Base-by-base conservation (phyloP, 2,329 filamentous ascomycete genomes). In the Diaporthe capsici region DNA sequence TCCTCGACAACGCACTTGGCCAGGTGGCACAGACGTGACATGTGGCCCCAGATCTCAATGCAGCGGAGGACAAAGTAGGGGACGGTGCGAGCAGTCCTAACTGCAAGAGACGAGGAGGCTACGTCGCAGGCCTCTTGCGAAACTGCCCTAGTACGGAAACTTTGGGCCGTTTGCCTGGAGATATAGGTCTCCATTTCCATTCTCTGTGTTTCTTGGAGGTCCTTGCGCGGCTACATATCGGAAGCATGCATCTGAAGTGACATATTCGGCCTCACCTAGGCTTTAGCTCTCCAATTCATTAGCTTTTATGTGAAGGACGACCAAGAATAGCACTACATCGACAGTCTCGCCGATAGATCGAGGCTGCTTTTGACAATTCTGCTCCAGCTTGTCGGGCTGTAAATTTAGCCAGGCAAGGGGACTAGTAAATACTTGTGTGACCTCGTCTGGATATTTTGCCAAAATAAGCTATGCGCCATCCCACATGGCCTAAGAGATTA, bases 11-110 rank as follows among this genome's bases (percentile, higher is more conserved):
- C 58, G 10, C 51, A 53, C 58, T 34, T 65, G 58, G 58, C 58
- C 58, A 17, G 61, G 71, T 73, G 37, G n/a, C 8, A 65, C 58
- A 44, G 34, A 65, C 47, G 31, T 20, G 49, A 9, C 65, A 42
- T 42, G 34, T 55, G 34, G 49, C 22, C 49, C 49, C 34, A 39
- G 37, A 70, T 55, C 65, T 70, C 49, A 53, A 53, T 25, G 10
- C 22, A 42, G n/a, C 7, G 49, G 34, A 22, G 47, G 10, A 67
- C 49, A 55, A 31, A 31, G 34, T 25, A 42, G 42, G 4, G 15
- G 49, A 55, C 39, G 34, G 20, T 70, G 65, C 34, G 28, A 70
- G 34, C 34, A 37, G 15, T 42, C 28, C 47, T 42, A 22, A n/a
- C 22, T 25, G 22, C 22, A 25, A 31, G n/a, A 31, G 47, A 28